Base-by-base conservation (phyloP, 495 filamentous ascomycete species). In the Cercophora sp. region DNA sequence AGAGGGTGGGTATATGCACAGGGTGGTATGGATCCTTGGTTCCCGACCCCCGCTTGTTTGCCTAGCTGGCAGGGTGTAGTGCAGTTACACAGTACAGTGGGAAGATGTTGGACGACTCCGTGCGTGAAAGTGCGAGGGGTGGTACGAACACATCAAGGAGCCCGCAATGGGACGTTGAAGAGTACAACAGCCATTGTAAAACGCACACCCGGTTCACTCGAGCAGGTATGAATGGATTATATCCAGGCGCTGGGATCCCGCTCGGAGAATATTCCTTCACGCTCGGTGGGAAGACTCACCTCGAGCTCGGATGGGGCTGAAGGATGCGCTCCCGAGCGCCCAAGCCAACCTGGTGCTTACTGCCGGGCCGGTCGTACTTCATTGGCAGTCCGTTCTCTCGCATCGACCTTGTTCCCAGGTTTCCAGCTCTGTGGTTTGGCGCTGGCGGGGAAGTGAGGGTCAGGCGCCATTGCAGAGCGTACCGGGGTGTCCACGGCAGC, bases 31-130 rank as follows among this genome's bases (percentile, higher is more conserved):
- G 40, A 31, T 29, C 44, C 42, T n/a, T 41, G 48, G 18, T 49
- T 37, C 20, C n/a, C n/a, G n/a, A n/a, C 36, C 48, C 48, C 24
- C 48, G 31, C 46, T 48, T 51, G 36, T 20, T 40, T 51, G 48
- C 36, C 26, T 25, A n/a, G 23, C 35, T 16, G 35, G 27, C 26
- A 25, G 22, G 46, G 48, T 40, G 36, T 41, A 8, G 9, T 20
- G 34, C 24, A 47, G 25, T 22, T 43, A 37, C 32, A 48, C 48
- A 41, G 36, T 51, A 51, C 24, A 41, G 36, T 27, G 26, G 46
- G 29, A 35, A 48, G 40, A 18, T 23, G 43, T 8, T 39, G 35
- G 35, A 43, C 40, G 40, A 43, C 22, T 3, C 3, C n/a, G 31
- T 9, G 44, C 20, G 27, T 37, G 46, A 19, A 23, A 23, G 29